Evolutionary conservation across 2,329 filamentous ascomycete species (phyloP).

Genomic region (Lasiodiplodia citricola): DNA sequence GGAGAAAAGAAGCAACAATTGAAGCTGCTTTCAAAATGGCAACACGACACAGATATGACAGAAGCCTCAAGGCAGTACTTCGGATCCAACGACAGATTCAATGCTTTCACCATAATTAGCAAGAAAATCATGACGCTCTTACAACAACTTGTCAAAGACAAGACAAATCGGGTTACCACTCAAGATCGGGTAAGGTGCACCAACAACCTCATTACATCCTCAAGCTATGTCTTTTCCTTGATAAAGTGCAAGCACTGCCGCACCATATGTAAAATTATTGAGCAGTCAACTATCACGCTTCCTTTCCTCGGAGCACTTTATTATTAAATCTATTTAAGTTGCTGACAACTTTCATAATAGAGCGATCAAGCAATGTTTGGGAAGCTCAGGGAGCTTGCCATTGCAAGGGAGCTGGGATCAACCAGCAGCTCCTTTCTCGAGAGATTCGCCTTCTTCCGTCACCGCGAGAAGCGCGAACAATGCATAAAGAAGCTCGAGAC

Average conservation of each 20-base stretch:
- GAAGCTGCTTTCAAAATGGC: neutral
- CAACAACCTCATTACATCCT: too few relatives aligned
- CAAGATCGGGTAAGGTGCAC: neutral
- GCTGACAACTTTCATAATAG: neutral
- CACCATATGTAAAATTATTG: too few relatives aligned
- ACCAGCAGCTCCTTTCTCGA: neutral
- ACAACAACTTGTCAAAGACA: neutral
- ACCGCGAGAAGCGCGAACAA: neutral
- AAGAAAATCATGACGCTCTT: neutral
- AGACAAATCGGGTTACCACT: neutral
- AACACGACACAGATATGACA: neutral
- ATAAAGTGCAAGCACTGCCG: too few relatives aligned
- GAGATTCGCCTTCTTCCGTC: neutral
- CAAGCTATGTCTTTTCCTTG: too few relatives aligned
- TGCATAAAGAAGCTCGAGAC: neutral
- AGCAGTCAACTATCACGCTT: too few relatives aligned
- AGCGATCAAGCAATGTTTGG: neutral
- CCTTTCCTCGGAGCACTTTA: too few relatives aligned
- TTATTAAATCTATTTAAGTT: too few relatives aligned
- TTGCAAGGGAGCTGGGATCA: neutral
- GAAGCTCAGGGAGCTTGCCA: neutral
- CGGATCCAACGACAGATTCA: neutral
- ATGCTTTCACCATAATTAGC: neutral
- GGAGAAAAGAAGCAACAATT: neutral
- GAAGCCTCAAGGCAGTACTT: neutral